These are phyloP conservation scores for Friedmanniomyces simplex DNA, from an alignment of 495 filamentous ascomycete genomes.

Conservation along the genomic window DNA sequence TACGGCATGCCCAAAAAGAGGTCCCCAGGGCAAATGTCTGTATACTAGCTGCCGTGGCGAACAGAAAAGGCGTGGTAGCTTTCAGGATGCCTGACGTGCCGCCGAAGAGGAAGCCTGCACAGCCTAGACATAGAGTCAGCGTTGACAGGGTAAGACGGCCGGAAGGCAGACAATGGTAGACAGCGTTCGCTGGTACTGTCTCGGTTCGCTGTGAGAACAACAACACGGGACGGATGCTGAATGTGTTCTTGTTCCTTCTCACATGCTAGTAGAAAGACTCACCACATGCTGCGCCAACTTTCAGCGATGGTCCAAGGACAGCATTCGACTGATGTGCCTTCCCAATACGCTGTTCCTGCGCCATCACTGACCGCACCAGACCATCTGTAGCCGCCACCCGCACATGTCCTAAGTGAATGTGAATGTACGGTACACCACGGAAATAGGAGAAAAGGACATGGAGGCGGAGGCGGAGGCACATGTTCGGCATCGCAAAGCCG, in stretches of 20 bases:
- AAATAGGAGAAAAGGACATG: too few relatives aligned
- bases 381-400: too few relatives aligned
- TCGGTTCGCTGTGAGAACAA: background rate
- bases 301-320: constrained; percentile 13
- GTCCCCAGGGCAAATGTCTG: constrained; percentile 73
- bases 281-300: constrained; percentile 18
- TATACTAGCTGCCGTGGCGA: constrained; percentile 58
- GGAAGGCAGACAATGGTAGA: background rate
- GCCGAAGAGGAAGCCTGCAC: constrained; percentile 58
- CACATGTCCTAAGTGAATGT: too few relatives aligned
- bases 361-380: background rate
- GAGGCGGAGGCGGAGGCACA: too few relatives aligned
- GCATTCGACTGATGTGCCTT: background rate
- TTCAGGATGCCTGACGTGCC: constrained; percentile 56
- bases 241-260: background rate
- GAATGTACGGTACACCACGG: too few relatives aligned
- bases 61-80: constrained; percentile 54
- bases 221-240: too few relatives aligned
- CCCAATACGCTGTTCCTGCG: background rate
- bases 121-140: background rate
- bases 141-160: background rate
- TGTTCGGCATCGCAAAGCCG: background rate
- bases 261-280: background rate
- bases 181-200: too few relatives aligned
- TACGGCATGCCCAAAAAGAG: constrained; percentile 54